Evolutionary conservation across 768 basidiomycete species (phyloP).

Genomic region (Flagelloscypha sp.): DNA sequence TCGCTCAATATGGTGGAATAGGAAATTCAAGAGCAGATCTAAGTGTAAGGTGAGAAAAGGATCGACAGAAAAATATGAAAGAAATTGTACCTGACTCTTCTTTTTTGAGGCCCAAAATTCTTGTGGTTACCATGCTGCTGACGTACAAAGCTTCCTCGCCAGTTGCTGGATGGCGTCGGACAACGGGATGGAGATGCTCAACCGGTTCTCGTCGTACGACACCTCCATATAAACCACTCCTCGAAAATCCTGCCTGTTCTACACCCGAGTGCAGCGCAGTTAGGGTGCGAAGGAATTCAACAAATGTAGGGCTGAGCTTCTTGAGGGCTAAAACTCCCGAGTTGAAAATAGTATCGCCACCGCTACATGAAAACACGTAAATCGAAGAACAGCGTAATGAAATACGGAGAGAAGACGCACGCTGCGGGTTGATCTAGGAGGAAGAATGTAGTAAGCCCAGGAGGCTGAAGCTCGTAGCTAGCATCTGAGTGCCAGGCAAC

Average conservation of each 20-base stretch:
- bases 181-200: conserved; percentile 46
- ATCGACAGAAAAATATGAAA: no score
- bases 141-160: conserved; percentile 56
- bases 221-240: conserved; percentile 41
- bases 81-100: conserved; percentile 43
- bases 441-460: conserved; percentile 59
- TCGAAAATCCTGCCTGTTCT: conserved; percentile 46
- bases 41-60: no score
- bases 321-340: conserved; percentile 41
- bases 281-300: conserved; percentile 47
- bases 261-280: conserved; percentile 51
- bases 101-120: conserved; percentile 50
- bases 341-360: conserved; percentile 41
- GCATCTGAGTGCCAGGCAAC: conserved; percentile 79
- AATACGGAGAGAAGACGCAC: not conserved
- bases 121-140: conserved; percentile 47
- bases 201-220: conserved; percentile 51
- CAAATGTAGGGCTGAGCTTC: conserved; percentile 45
- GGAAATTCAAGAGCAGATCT: conserved; percentile 38
- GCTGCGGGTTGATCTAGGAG: conserved; percentile 34
- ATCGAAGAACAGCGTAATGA: not conserved
- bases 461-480: conserved; percentile 79
- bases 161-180: conserved; percentile 53
- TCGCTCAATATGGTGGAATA: conserved; percentile 44
- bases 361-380: conserved; percentile 13